Base-by-base conservation (phyloP, 2,329 filamentous ascomycete genomes). In the Aureobasidium subglaciale region DNA sequence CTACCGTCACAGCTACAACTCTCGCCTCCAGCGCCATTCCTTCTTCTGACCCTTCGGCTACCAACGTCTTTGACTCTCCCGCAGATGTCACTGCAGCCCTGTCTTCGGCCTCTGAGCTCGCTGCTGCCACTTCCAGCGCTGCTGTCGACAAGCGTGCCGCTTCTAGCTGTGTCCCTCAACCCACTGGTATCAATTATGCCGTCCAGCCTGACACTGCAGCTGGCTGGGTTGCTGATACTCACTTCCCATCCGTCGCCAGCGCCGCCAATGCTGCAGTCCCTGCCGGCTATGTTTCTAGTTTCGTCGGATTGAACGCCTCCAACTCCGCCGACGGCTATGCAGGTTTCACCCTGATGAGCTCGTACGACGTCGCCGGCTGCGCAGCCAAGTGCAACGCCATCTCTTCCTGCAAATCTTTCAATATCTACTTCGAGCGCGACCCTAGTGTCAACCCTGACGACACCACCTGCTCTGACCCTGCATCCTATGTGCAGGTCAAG, bases 401-500 rank as follows among this genome's bases (percentile, higher is more conserved):
- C 32, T 35, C 43, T n/a, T 52, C 56, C 6, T 60, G 58, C 42
- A 54, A 49, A 13, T 41, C 34, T 5, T 52, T 60, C 54, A 61
- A 61, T 37, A 50, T 60, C 48, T 56, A 62, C 58, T 63, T 60
- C 38, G 60, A 64, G 48, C n/a, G 41, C 18, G 41, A 43, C 13
- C 41, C 41, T 10, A 43, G 24, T n/a, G 34, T 37, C 4, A 37
- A 18, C n/a, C n/a, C 34, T 29, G 24, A 56, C 25, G 48, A 59
- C 27, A 45, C 57, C n/a, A 25, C 25, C 37, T 65, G 64, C 56
- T 30, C 56, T 2, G 57, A 63, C 20, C 60, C 63, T 15, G 4
- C 61, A 45, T 18, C 18, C n/a, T 32, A 64, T n/a, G 66, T 65
- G 20, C 42, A 45, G 30, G 65, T 64, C 57, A 68, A 67, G 54